Evolutionary conservation across 208 protist species (phyloP), one percentile per base, ranked within the genome.

Genomic region (Acanthamoeba healyi): DNA sequence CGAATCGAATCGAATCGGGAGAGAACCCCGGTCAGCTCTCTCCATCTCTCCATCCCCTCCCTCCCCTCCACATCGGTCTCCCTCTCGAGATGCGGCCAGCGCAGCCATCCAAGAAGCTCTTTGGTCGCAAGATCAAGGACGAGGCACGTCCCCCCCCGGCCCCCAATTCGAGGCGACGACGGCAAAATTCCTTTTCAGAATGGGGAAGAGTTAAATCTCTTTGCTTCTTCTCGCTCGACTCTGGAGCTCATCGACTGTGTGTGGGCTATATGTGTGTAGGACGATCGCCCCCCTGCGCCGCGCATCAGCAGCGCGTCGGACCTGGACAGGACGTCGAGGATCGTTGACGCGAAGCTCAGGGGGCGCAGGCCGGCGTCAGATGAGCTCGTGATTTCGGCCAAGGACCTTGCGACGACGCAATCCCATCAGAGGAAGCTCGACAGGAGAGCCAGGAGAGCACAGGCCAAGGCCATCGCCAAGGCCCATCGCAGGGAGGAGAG

Each of bases 301-400:
- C 82, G 82, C 32, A 67, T 90, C 22, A 67, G 82, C 49, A 90
- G 82, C 38, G 82, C 82, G 1, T 67, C 82, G 24, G 82, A 90
- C 17, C 42, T 90, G 54, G 82, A 90, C n/a, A 65, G 49, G 38
- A 24, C 44, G 24, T 67, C 82, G 29, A n/a, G n/a, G n/a, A n/a
- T n/a, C n/a, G n/a, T n/a, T n/a, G n/a, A n/a, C n/a, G n/a, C n/a
- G n/a, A 90, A 90, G 34, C 82, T 44, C 3, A 90, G 36, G 42
- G 70, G n/a, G 65, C 24, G 26, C 17, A 44, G 70, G 22, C 70
- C 70, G 17, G 70, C 70, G 6, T 81, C 70, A 0, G 70, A 81
- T 26, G 70, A 81, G 26, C 70, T 81, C 12, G 38, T 81, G 12
- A 81, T 7, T 19, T 81, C 70, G 6, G 5, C 17, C n/a, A 51